Conservation (phyloP, 1,284 basidiomycete genomes). For the Albatrellus sp. region DNA sequence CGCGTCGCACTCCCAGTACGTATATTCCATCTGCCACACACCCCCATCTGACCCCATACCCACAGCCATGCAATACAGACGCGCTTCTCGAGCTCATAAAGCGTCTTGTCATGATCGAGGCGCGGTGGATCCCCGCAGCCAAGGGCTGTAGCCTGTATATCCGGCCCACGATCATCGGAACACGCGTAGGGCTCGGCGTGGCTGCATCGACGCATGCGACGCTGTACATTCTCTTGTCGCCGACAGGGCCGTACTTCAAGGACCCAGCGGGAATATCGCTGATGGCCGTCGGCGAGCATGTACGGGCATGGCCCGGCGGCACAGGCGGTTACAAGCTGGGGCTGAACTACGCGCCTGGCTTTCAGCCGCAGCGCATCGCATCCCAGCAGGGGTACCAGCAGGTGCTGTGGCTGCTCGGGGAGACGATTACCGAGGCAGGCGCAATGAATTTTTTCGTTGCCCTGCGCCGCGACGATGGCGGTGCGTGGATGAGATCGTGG, state of each 20-base stretch:
- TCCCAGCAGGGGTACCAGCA: conserved; percentile 61
- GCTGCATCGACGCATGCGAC: conserved; percentile 56
- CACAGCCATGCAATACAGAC: conserved; percentile 48
- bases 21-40: conserved; percentile 3
- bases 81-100: conserved; percentile 61
- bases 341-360: conserved; percentile 60
- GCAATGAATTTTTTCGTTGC: conserved; percentile 60
- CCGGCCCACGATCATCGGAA: conserved; percentile 77
- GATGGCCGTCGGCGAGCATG: conserved; percentile 54
- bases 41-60: neutral
- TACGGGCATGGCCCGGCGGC: conserved; percentile 78
- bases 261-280: conserved; percentile 54
- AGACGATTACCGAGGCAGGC: conserved; percentile 33
- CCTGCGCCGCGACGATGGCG: conserved; percentile 30
- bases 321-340: conserved; percentile 59
- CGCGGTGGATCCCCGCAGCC: conserved; percentile 62
- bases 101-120: conserved; percentile 53
- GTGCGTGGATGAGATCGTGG: conserved; percentile 16
- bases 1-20: conserved; percentile 57
- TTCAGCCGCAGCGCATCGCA: conserved; percentile 53
- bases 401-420: conserved; percentile 41
- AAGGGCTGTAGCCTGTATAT: conserved; percentile 71
- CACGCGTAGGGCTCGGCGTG: conserved; percentile 60
- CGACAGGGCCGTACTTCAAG: conserved; percentile 65
- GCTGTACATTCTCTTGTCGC: conserved; percentile 60